These are phyloP conservation scores for Trichoderma orchidacearum DNA, from an alignment of 495 filamentous ascomycete species.

Conservation along the genomic window DNA sequence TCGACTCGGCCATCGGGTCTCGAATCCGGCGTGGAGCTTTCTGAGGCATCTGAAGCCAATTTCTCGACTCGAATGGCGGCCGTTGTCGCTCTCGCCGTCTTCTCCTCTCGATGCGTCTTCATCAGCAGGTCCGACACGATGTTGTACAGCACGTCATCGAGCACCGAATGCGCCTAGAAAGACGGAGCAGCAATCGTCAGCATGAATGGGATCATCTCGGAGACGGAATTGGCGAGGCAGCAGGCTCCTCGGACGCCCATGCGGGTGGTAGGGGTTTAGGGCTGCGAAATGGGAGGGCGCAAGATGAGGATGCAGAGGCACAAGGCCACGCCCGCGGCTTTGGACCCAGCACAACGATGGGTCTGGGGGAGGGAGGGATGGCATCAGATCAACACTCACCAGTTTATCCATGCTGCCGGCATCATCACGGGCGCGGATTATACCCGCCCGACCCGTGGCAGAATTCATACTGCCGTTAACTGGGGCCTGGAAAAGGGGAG, in stretches of 20 bases:
- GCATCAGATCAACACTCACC: slow-evolving; percentile 17
- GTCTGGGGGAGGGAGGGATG: neutral
- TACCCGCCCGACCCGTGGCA: slow-evolving; percentile 33
- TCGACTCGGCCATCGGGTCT: slow-evolving; percentile 43
- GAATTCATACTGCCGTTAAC: slow-evolving; percentile 16
- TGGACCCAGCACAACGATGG: neutral
- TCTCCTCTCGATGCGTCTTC: slow-evolving; percentile 62
- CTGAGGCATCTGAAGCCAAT: slow-evolving; percentile 41
- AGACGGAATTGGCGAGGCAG: neutral
- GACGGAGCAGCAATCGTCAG: neutral
- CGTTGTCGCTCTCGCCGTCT: slow-evolving; percentile 55
- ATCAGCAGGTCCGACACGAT: slow-evolving; percentile 57
- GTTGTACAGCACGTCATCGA: slow-evolving; percentile 60
- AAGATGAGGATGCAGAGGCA: too few species aligned
- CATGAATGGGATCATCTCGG: neutral
- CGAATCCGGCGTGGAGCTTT: slow-evolving; percentile 23
- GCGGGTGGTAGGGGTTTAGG: neutral
- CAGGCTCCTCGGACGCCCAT: neutral
- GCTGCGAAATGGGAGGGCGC: too few species aligned
- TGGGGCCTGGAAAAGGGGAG: neutral
- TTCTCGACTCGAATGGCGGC: slow-evolving; percentile 61
- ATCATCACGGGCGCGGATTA: slow-evolving; percentile 29
- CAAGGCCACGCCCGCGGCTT: neutral
- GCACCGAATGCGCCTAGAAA: slow-evolving; percentile 34
- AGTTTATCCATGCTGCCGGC: slow-evolving; percentile 25